phyloP scores from a whole-genome alignment of 169 alveolate genomes.

The Plasmodium gallinaceum region DNA sequence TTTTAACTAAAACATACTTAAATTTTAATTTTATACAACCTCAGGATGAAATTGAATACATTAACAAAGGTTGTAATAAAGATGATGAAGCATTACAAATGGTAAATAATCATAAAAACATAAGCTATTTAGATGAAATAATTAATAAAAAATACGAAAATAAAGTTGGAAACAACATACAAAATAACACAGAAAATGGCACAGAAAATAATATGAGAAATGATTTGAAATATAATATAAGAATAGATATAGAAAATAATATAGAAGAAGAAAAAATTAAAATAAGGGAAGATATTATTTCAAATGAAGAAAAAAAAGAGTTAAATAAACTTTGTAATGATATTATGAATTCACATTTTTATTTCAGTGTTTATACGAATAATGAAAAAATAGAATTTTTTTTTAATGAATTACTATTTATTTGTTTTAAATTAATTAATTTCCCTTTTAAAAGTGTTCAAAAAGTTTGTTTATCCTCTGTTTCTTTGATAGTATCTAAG shows the following conservation, averaged over 20 bases:
- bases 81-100: constrained; percentile 2
- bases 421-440: constrained; percentile 54
- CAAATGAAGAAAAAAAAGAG: background rate
- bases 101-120: background rate
- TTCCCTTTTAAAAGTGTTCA: constrained; percentile 41
- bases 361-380: background rate
- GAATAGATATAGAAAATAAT: background rate
- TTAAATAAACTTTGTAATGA: constrained; percentile 15
- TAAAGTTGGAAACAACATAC: background rate
- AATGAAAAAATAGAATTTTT: constrained; percentile 29
- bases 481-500: constrained; percentile 12
- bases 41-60: background rate
- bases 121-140: background rate
- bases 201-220: background rate
- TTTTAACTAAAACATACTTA: background rate
- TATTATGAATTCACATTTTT: constrained; percentile 6
- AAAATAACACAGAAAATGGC: too few relatives aligned
- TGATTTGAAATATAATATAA: background rate
- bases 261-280: background rate
- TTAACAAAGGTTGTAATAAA: background rate
- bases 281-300: background rate
- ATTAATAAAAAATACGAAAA: background rate
- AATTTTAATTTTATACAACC: background rate
- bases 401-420: constrained; percentile 52
- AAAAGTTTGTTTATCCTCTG: background rate